Evolutionary conservation across 495 filamentous ascomycete genomes (phyloP).

Genomic region (Penicillium pulvis): DNA sequence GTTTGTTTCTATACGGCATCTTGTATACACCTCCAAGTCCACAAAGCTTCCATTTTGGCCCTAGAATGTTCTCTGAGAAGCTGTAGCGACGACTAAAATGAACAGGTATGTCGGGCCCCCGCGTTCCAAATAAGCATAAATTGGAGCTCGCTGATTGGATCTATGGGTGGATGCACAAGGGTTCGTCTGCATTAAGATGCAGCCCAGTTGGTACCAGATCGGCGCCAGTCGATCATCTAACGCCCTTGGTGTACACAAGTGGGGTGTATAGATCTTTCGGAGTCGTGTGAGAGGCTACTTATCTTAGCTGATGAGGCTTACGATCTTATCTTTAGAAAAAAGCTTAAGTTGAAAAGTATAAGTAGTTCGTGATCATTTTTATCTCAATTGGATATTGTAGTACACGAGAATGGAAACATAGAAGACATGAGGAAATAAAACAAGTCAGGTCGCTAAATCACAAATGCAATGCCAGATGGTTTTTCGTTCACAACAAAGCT

Average conservation of each 20-base stretch:
- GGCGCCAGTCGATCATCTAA: background rate
- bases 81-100: background rate
- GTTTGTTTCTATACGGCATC: background rate
- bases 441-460: slow-evolving; percentile 13
- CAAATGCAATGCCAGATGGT: slow-evolving; percentile 17
- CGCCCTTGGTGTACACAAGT: background rate
- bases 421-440: slow-evolving; percentile 2
- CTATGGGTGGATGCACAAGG: slow-evolving; percentile 3
- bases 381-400: background rate
- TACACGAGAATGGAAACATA: slow-evolving; percentile 10
- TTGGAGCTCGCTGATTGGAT: background rate
- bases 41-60: background rate
- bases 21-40: background rate
- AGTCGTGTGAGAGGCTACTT: slow-evolving; percentile 3
- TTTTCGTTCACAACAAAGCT: background rate
- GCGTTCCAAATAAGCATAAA: slow-evolving; percentile 3
- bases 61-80: background rate
- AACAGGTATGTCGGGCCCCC: background rate
- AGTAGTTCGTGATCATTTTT: background rate
- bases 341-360: background rate
- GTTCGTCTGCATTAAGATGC: background rate
- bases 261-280: background rate
- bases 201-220: slow-evolving; percentile 2
- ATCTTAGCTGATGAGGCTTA: background rate
- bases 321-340: background rate